A percentile compares a stretch with the other conserved stretches of the same genome.
These are phyloP conservation scores for Venustampulla echinocandica DNA, from an alignment of 495 filamentous ascomycete genomes.

Conservation along the genomic window DNA sequence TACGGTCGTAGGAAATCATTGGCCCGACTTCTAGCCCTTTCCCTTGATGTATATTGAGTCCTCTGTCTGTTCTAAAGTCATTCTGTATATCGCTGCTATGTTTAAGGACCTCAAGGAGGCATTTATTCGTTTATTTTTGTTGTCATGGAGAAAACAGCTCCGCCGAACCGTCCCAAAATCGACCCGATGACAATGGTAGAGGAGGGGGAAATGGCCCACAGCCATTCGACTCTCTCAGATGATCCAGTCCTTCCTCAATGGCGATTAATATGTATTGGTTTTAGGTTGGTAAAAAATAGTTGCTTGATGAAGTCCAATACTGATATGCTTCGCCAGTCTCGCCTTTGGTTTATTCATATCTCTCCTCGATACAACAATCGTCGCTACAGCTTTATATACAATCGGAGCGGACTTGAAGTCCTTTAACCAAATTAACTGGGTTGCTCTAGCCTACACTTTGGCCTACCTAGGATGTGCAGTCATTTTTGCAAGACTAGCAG, in stretches of 20 bases:
- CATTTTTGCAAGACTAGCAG: conserved; percentile 42
- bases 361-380: conserved; percentile 23
- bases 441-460: conserved; percentile 48
- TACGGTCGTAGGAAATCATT: too few species aligned
- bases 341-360: conserved; percentile 23
- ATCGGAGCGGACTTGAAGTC: conserved; percentile 22
- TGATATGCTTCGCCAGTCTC: conserved; percentile 10
- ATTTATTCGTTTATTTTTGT: background rate
- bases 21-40: too few species aligned
- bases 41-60: too few species aligned
- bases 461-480: conserved; percentile 41
- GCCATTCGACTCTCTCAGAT: background rate
- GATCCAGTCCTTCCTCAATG: conserved; percentile 12
- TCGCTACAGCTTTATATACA: conserved; percentile 23
- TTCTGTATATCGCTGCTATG: too few species aligned
- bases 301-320: too few species aligned
- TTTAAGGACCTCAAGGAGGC: too few species aligned
- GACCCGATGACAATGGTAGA: too few species aligned
- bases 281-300: background rate
- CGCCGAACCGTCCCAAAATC: too few species aligned
- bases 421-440: conserved; percentile 30
- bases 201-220: too few species aligned
- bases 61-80: too few species aligned
- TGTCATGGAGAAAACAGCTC: background rate
- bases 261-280: conserved; percentile 7